Evolutionary conservation across 1,139 yeast genomes (phyloP), one percentile per base, ranked within the genome.

Genomic region (Yamadazyma triangularis): DNA sequence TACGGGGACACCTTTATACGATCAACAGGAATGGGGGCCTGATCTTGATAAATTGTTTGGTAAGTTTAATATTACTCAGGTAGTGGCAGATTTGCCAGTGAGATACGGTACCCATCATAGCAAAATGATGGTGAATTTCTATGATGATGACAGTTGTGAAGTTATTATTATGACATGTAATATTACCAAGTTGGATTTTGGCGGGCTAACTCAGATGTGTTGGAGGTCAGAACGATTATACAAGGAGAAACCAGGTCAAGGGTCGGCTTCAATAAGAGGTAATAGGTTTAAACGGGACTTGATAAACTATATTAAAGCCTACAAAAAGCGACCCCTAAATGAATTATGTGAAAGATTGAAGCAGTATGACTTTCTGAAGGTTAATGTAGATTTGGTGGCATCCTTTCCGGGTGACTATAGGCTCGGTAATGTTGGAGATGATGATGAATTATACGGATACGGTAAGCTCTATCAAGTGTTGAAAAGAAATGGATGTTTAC

Each of bases 131-230:
- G 56, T 81, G 11, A 79, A 79, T 45, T 60, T 71, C 36, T 75
- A 60, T 42, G 48, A 44, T 3, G 74, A 70, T 38, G 45, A 45
- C 11, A 50, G 66, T 1, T 51, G 70, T 19, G 77, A 71, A 43
- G 49, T 80, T 0, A 71, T 73, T n/a, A 58, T 80, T 13, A 72
- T 79, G 57, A 74, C 87, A 0, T 69, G 74, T 45, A 81, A 81
- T 47, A 48, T 79, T 31, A 75, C 79, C 1, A 53, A 54, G 26
- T 50, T 67, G 1, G 88, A 81, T 48, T 66, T 77, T 34, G 59
- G 60, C 4, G 68, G 68, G 1, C 73, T 80, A 31, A 78, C 82
- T 3, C 87, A 80, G 48, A 77, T 77, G 67, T 56, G 72, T 23
- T 80, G 87, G 88, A 53, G 67, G 25, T 73, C 82, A 4, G 85